A percentile compares a stretch with the other conserved stretches of the same genome.
Conservation (phyloP, 257 asterid species). For the Paraleonurus japonicus region DNA sequence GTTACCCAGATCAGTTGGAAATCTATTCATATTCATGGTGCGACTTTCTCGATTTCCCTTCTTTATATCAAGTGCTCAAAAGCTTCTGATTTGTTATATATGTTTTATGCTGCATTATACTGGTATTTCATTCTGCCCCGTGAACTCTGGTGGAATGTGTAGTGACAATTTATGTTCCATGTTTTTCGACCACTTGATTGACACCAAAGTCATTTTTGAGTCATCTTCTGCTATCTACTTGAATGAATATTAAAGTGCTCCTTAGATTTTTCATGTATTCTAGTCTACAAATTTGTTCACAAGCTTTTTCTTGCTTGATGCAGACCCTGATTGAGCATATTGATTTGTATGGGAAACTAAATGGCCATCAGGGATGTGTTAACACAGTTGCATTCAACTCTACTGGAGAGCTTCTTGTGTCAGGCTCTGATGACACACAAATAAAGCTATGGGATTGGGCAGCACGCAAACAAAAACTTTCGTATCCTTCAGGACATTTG, state of each 20-base stretch:
- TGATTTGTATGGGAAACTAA: constrained; percentile 57
- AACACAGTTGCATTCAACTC: constrained; percentile 71
- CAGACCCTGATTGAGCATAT: constrained; percentile 56
- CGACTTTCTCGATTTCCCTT: background rate
- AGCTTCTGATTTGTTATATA: background rate
- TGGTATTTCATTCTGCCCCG: background rate
- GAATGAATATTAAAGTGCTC: background rate
- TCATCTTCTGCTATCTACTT: background rate
- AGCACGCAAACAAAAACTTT: constrained; percentile 40
- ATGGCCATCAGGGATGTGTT: constrained; percentile 75
- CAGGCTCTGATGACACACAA: constrained; percentile 76
- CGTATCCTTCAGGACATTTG: constrained; percentile 73
- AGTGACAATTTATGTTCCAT: background rate
- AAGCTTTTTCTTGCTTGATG: constrained; percentile 22
- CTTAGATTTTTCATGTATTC: background rate
- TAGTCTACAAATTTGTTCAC: background rate
- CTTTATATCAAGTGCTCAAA: background rate
- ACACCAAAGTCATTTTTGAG: background rate
- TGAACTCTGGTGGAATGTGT: background rate
- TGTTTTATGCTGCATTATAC: constrained; percentile 6
- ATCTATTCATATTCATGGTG: background rate
- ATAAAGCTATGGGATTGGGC: constrained; percentile 84
- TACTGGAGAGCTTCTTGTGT: constrained; percentile 64
- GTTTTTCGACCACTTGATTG: background rate
- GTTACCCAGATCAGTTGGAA: background rate